These are phyloP conservation scores for Periconia digitata DNA, from an alignment of 2,329 filamentous ascomycete species.

Conservation along the genomic window DNA sequence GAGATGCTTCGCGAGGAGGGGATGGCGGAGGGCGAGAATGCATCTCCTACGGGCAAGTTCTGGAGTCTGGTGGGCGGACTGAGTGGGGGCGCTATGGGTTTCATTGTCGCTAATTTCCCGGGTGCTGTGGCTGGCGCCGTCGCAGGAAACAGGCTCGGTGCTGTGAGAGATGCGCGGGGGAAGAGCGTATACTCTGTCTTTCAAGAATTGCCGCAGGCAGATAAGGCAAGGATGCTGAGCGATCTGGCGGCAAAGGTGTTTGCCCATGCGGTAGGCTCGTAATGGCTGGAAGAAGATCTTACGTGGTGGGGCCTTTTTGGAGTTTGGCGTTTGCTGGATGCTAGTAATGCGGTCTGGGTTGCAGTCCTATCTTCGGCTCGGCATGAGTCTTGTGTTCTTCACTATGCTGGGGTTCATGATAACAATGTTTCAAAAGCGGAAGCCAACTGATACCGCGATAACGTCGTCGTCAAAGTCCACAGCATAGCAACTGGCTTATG, in stretches of 20 bases:
- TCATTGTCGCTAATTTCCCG: constrained; percentile 91
- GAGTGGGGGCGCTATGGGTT: constrained; percentile 87
- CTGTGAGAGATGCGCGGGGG: constrained; percentile 82
- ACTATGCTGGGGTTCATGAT: no score
- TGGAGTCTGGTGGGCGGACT: constrained; percentile 85
- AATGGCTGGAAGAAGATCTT: not conserved
- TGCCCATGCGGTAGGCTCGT: constrained; percentile 66
- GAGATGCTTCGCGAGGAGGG: constrained; percentile 58
- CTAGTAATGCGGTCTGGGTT: no score
- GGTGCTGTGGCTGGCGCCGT: constrained; percentile 88
- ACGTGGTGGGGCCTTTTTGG: no score
- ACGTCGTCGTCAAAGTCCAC: no score
- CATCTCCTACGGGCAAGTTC: constrained; percentile 69
- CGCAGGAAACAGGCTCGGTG: constrained; percentile 88
- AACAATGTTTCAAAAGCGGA: no score
- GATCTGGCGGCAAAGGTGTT: constrained; percentile 87
- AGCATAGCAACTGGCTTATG: no score
- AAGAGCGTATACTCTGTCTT: constrained; percentile 96
- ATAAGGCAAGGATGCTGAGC: constrained; percentile 77
- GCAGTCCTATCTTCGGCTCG: no score
- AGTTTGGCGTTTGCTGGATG: no score
- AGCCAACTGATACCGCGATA: no score
- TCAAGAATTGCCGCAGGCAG: constrained; percentile 79
- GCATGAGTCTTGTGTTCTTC: no score
- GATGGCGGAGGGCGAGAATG: constrained; percentile 70